Base-by-base conservation (phyloP, 1,284 basidiomycete species). In the Microbotryomycetes sp. region DNA sequence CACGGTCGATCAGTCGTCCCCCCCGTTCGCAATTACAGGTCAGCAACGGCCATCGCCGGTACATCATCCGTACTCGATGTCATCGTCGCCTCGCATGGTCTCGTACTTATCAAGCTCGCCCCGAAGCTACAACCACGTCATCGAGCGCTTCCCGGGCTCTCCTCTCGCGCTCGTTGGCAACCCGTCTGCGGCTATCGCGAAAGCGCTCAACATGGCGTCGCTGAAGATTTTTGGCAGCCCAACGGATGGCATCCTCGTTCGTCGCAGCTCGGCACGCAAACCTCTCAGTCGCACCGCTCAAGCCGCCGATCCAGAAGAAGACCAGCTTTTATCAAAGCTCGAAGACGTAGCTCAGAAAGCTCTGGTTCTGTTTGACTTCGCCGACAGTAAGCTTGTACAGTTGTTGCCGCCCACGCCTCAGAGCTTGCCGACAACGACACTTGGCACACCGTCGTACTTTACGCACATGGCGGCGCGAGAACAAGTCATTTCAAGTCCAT, bases 301-400 rank as follows among this genome's bases (percentile, higher is more conserved):
- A 51, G 60, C 49, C 14, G 30, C 81, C n/a, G 88, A 93, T 70
- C 86, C 88, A 0, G 79, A 86, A 55, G 92, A 97, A 70, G 88
- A 90, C 62, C 83, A 84, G 60, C 76, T 97, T 7, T 78, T 97
- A 12, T 82, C 80, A 2, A 76, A 77, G 23, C 79, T 97, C 46
- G 92, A 97, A 74, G 89, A 94, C 66, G 77, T 92, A 0, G 93
- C 92, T 12, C 91, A 96, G 80, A 97, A 97, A 81, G 92, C 93
- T 26, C 88, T 89, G 66, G 91, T 94, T 42, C 78, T 97, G 58
- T 88, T 88, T 56, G 87, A 89, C 67, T 93, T 93, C 82, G 94
- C 89, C 36, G 93, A 97, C 76, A 84, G 87, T 74, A 89, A 92
- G 82, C 87, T 94, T 65, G 85, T 89, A 58, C 85, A 84, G 58